Conservation (phyloP, 176 grass and related monocot species). For the Oryza meyeriana region DNA sequence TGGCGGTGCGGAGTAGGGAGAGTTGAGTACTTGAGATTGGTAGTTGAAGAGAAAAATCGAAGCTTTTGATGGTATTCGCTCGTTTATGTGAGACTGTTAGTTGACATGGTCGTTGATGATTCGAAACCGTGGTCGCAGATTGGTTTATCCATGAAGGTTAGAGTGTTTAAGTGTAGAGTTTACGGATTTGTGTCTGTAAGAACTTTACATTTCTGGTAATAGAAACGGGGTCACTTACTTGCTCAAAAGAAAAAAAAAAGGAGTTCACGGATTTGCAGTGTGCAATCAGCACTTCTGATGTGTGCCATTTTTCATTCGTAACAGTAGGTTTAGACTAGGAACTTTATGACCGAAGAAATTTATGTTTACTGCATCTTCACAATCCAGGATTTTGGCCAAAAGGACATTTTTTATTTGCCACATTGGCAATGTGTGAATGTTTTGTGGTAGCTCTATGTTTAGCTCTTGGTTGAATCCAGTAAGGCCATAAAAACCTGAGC, state of each 20-base stretch:
- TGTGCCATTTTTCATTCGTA: neutral
- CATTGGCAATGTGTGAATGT: neutral
- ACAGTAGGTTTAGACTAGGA: neutral
- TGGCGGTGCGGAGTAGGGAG: neutral
- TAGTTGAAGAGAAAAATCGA: neutral
- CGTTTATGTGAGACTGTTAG: neutral
- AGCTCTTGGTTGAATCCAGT: slow-evolving; percentile 10
- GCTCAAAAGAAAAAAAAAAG: too few species aligned
- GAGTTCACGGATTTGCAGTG: neutral
- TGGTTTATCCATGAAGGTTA: neutral
- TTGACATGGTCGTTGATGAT: neutral
- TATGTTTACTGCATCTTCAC: neutral
- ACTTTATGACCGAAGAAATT: neutral
- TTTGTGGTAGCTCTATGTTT: neutral
- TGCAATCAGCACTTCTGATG: neutral
- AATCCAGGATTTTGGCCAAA: neutral
- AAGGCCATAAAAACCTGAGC: neutral
- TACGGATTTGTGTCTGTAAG: too few species aligned
- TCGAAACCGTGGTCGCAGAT: neutral
- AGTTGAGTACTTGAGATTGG: neutral
- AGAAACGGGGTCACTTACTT: too few species aligned
- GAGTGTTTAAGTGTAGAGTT: neutral
- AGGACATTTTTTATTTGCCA: neutral
- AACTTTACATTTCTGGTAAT: too few species aligned
- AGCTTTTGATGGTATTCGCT: neutral